phyloP scores from a whole-genome alignment of 176 grass and related monocot species.

The Aechmea fasciata region DNA sequence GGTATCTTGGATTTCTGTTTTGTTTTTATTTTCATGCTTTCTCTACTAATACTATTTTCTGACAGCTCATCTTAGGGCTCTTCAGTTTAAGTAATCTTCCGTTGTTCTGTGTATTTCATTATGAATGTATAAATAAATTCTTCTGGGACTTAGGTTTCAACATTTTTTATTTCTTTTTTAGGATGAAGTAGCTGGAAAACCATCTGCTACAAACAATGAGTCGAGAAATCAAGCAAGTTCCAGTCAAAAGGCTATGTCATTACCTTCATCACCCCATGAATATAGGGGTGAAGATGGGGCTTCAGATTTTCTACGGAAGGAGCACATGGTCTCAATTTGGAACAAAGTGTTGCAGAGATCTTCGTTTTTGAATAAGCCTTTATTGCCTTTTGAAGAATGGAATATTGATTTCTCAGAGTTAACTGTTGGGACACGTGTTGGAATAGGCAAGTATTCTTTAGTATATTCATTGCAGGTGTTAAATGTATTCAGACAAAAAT shows the following conservation, averaged over 20 bases:
- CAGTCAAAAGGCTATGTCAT: constrained; percentile 80
- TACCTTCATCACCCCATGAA: constrained; percentile 96
- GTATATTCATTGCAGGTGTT: background rate
- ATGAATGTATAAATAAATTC: background rate
- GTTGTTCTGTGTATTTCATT: background rate
- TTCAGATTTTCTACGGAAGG: constrained; percentile 66
- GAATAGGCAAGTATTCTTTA: constrained; percentile 64
- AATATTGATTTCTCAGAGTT: constrained; percentile 94
- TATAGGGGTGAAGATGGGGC: constrained; percentile 39
- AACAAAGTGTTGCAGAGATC: constrained; percentile 75
- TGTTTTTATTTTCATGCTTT: background rate
- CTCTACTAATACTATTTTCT: background rate
- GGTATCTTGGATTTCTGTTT: too few relatives aligned
- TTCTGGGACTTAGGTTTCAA: background rate
- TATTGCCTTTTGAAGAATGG: constrained; percentile 97
- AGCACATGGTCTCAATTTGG: constrained; percentile 66
- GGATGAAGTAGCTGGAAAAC: constrained; percentile 45
- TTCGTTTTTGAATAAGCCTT: constrained; percentile 72
- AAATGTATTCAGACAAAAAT: too few relatives aligned
- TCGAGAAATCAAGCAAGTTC: constrained; percentile 42
- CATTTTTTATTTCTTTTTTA: constrained; percentile 27
- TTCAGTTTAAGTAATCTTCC: background rate
- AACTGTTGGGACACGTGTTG: constrained; percentile 94
- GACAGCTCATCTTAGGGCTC: background rate
- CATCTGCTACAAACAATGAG: constrained; percentile 30